These are phyloP conservation scores for Coniophora puteana DNA, from an alignment of 1,284 basidiomycete genomes.

Conservation along the genomic window DNA sequence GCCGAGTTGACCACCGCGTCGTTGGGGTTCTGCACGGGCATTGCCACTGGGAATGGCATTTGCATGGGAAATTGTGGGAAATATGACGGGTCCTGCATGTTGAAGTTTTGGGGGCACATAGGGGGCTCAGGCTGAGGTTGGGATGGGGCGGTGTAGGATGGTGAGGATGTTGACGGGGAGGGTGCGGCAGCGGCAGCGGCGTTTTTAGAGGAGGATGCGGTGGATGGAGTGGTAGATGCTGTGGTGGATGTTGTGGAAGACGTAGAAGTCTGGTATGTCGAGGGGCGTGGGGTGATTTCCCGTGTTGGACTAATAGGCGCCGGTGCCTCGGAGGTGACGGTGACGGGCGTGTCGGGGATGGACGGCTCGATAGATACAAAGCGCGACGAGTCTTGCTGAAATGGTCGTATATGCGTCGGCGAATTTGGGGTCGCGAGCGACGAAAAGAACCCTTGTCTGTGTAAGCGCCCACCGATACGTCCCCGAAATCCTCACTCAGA, in stretches of 20 bases:
- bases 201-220: slow-evolving; percentile 1
- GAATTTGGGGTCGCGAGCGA: slow-evolving; percentile 28
- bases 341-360: slow-evolving; percentile 18
- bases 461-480: slow-evolving; percentile 25
- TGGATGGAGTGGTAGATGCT: background rate
- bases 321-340: slow-evolving; percentile 8
- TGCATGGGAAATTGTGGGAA: slow-evolving; percentile 27
- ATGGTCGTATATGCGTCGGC: slow-evolving; percentile 26
- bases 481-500: slow-evolving; percentile 37
- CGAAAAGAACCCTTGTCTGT: slow-evolving; percentile 27
- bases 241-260: slow-evolving; percentile 10
- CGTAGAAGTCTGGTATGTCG: slow-evolving; percentile 7
- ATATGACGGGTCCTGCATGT: slow-evolving; percentile 23
- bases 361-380: slow-evolving; percentile 22
- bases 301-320: too few relatives aligned
- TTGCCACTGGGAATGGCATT: background rate
- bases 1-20: slow-evolving; percentile 59
- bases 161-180: slow-evolving; percentile 11
- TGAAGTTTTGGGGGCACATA: slow-evolving; percentile 21
- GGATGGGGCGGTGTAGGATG: slow-evolving; percentile 16
- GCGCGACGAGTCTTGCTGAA: slow-evolving; percentile 11
- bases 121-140: slow-evolving; percentile 19
- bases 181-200: background rate
- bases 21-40: slow-evolving; percentile 20
- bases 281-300: background rate